Conservation (phyloP, 1,139 yeast species). For the Zygosaccharomyces sapae region DNA sequence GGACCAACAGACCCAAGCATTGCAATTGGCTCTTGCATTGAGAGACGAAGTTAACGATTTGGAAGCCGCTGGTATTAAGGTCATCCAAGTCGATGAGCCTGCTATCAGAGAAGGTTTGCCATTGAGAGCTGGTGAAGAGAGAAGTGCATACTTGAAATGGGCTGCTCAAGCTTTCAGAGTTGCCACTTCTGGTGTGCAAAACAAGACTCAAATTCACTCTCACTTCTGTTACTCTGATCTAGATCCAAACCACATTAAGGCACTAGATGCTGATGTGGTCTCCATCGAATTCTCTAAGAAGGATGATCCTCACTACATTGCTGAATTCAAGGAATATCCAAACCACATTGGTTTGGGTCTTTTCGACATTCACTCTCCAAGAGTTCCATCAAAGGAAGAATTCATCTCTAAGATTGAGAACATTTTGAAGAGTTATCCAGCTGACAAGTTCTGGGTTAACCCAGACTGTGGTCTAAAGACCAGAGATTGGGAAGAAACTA, state of each 20-base stretch:
- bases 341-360: slow-evolving; percentile 99
- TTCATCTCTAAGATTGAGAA: slow-evolving; percentile 89
- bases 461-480: slow-evolving; percentile 99
- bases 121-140: slow-evolving; percentile 95
- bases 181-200: slow-evolving; percentile 96
- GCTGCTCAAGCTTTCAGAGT: slow-evolving; percentile 99
- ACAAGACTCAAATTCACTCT: slow-evolving; percentile 96
- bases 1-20: slow-evolving; percentile 89
- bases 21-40: slow-evolving; percentile 95
- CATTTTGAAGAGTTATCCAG: slow-evolving; percentile 95
- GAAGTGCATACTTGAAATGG: slow-evolving; percentile 95
- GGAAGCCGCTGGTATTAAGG: slow-evolving; percentile 96
- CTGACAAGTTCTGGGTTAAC: slow-evolving; percentile 98
- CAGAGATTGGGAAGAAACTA: slow-evolving; percentile 91
- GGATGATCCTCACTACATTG: slow-evolving; percentile 96
- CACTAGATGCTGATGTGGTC: slow-evolving; percentile 98
- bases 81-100: slow-evolving; percentile 99
- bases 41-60: slow-evolving; percentile 98
- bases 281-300: slow-evolving; percentile 99
- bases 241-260: slow-evolving; percentile 99
- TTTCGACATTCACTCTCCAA: slow-evolving; percentile 98
- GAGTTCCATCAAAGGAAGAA: slow-evolving; percentile 97
- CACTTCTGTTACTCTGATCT: slow-evolving; percentile 99
- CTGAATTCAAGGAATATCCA: slow-evolving; percentile 97
- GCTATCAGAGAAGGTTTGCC: slow-evolving; percentile 99